Conservation (phyloP, 495 filamentous ascomycete genomes). For the Talaromyces adpressus region DNA sequence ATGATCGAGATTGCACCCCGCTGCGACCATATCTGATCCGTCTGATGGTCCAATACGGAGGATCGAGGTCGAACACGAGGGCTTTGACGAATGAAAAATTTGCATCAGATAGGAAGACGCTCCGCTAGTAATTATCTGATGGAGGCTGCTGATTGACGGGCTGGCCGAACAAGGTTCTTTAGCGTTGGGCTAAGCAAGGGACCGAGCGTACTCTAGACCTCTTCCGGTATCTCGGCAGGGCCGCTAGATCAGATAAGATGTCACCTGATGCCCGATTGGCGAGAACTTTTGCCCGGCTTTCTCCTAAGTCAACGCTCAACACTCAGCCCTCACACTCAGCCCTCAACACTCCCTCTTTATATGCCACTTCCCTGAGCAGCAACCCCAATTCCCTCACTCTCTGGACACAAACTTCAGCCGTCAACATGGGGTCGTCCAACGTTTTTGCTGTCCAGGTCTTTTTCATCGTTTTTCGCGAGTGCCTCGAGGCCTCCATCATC, state of each 20-base stretch:
- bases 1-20: neutral
- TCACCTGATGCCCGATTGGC: neutral
- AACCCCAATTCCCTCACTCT: neutral
- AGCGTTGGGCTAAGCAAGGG: neutral
- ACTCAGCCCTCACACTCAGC: neutral
- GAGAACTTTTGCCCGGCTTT: neutral
- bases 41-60: neutral
- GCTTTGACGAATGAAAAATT: neutral
- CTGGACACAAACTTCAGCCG: neutral
- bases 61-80: neutral
- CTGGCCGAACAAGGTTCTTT: neutral
- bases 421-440: conserved; percentile 40
- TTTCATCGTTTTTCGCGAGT: conserved; percentile 83
- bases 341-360: neutral
- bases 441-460: conserved; percentile 70
- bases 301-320: neutral
- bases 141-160: neutral
- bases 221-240: neutral
- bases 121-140: neutral
- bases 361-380: neutral
- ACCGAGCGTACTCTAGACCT: neutral
- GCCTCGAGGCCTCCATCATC: conserved; percentile 72
- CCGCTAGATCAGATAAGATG: neutral
- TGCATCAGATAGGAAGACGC: neutral
- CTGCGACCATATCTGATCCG: neutral